These are phyloP conservation scores for Gossypium schwendimanii DNA, from an alignment of 441 rosid genomes.

Conservation along the genomic window DNA sequence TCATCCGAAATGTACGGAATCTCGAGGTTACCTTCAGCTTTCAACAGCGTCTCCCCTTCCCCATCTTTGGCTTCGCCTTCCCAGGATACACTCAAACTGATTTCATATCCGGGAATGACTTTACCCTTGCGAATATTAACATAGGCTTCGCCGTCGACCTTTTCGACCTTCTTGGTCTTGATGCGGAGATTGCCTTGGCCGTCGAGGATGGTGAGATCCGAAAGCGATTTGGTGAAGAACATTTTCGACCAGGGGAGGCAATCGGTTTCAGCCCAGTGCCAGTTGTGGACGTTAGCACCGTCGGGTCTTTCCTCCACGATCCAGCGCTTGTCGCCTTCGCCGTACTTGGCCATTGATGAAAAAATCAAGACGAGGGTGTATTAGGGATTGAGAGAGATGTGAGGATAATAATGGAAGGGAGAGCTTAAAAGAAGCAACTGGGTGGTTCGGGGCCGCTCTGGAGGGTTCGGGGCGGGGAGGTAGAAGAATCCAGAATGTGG, in stretches of 20 bases:
- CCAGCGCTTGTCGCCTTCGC: slow-evolving; percentile 98
- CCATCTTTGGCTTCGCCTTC: slow-evolving; percentile 78
- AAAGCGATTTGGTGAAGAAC: slow-evolving; percentile 44
- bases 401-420: background rate
- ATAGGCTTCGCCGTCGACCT: slow-evolving; percentile 88
- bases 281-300: slow-evolving; percentile 95
- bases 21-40: slow-evolving; percentile 71
- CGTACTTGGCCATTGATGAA: slow-evolving; percentile 68
- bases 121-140: slow-evolving; percentile 88
- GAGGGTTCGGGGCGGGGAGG: background rate
- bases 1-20: slow-evolving; percentile 91
- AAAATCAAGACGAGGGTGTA: background rate
- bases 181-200: slow-evolving; percentile 62
- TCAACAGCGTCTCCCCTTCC: slow-evolving; percentile 53
- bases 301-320: slow-evolving; percentile 90
- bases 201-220: slow-evolving; percentile 43
- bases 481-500: background rate
- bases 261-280: slow-evolving; percentile 98
- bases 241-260: slow-evolving; percentile 81
- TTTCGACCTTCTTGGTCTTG: slow-evolving; percentile 53
- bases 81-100: slow-evolving; percentile 61
- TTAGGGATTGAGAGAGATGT: background rate
- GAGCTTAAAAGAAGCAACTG: too few species aligned
- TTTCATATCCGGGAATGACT: slow-evolving; percentile 86
- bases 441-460: too few species aligned